A percentile compares a stretch with the other conserved stretches of the same genome.
These are phyloP conservation scores for Nymphaea thermarum DNA, from an alignment of 164 flowering plant genomes.

Conservation along the genomic window DNA sequence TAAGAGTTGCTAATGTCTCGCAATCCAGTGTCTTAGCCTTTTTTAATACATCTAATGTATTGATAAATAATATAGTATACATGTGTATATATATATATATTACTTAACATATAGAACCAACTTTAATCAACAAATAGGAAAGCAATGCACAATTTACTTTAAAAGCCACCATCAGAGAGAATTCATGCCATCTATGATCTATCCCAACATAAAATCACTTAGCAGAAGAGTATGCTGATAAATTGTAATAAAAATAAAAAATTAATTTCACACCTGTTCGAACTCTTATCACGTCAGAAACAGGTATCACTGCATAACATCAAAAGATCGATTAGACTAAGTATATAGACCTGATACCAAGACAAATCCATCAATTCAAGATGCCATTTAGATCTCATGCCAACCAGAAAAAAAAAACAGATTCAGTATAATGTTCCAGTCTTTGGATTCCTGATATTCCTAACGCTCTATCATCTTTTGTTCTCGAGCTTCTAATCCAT, in stretches of 20 bases:
- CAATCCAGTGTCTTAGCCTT: too few species aligned
- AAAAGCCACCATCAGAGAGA: too few species aligned
- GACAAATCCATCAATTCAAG: not conserved
- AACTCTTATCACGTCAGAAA: conserved; percentile 73
- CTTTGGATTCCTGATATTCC: too few species aligned
- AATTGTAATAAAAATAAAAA: not conserved
- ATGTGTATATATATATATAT: not conserved
- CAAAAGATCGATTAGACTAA: conserved; percentile 3
- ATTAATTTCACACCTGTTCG: conserved; percentile 57
- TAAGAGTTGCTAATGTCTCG: too few species aligned
- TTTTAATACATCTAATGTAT: too few species aligned
- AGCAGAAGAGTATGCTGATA: too few species aligned
- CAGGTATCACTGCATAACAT: conserved; percentile 66
- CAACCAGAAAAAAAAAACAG: not conserved
- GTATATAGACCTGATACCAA: not conserved
- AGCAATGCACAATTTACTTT: not conserved
- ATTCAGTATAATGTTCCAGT: too few species aligned
- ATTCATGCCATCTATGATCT: too few species aligned
- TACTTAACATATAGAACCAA: not conserved
- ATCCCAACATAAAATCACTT: too few species aligned
- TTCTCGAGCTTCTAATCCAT: too few species aligned
- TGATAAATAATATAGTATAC: not conserved
- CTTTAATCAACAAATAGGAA: not conserved
- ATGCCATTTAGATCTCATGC: not conserved
- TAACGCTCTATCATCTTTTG: too few species aligned